phyloP scores from a whole-genome alignment of 352 stramenopile genomes.

The Blastocystis sp. region DNA sequence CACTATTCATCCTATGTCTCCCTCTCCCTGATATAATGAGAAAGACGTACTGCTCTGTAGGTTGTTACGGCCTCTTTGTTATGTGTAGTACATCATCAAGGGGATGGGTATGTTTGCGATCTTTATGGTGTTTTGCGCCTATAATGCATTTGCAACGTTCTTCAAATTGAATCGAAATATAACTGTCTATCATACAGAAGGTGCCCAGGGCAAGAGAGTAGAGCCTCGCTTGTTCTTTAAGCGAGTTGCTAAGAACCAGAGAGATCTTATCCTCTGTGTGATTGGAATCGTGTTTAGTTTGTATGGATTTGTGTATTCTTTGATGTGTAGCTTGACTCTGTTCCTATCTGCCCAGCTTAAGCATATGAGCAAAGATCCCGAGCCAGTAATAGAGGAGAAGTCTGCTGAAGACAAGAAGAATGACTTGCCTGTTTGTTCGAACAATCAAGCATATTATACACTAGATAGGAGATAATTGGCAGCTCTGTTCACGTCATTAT shows the following conservation, averaged over 20 bases:
- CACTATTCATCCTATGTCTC: not conserved
- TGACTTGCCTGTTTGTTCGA: slow-evolving; percentile 35
- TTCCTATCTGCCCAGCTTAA: slow-evolving; percentile 32
- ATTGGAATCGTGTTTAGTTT: not conserved
- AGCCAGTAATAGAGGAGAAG: slow-evolving; percentile 35
- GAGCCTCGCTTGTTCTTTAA: not conserved
- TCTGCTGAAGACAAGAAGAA: slow-evolving; percentile 51
- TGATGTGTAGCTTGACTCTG: not conserved
- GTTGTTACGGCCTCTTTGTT: not conserved
- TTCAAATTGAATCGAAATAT: slow-evolving; percentile 17
- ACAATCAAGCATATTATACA: not conserved
- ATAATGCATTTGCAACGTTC: slow-evolving; percentile 19
- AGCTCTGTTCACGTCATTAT: slow-evolving; percentile 34
- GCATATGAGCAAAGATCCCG: not conserved
- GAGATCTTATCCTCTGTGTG: slow-evolving; percentile 51
- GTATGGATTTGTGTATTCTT: not conserved
- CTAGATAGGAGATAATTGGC: not conserved
- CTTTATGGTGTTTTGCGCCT: slow-evolving; percentile 58
- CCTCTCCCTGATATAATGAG: slow-evolving; percentile 42
- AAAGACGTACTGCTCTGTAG: not conserved
- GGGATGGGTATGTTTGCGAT: not conserved
- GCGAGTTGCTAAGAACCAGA: slow-evolving; percentile 56
- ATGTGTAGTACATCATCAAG: not conserved
- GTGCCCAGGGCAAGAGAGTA: not conserved
- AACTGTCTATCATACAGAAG: not conserved